phyloP scores from a whole-genome alignment of 257 asterid species.

The Datura wrightii region DNA sequence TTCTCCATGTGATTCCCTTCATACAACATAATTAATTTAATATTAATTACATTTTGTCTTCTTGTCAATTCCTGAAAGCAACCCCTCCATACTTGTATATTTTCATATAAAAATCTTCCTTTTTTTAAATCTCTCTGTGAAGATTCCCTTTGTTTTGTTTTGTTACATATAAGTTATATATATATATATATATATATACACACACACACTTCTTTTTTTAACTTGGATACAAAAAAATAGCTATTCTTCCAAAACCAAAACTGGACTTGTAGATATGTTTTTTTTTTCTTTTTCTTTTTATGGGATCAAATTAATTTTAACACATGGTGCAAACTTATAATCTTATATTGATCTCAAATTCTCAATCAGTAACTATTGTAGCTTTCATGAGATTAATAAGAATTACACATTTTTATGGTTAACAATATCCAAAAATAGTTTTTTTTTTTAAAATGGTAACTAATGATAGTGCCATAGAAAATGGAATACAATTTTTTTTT shows the following conservation, averaged over 20 bases:
- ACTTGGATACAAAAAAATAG: no score
- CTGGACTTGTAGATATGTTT: background rate
- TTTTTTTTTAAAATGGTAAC: no score
- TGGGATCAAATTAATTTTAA: background rate
- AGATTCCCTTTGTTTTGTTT: conserved; percentile 6
- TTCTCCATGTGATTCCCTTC: background rate
- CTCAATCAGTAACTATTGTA: background rate
- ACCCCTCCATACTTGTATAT: background rate
- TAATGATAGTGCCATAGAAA: background rate
- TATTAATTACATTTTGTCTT: conserved; percentile 17
- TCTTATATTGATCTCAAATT: background rate
- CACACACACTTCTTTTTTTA: no score
- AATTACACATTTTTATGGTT: background rate
- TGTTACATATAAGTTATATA: background rate
- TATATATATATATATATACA: no score
- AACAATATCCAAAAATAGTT: no score
- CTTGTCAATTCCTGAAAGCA: conserved; percentile 6
- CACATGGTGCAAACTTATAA: background rate
- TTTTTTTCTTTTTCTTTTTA: background rate
- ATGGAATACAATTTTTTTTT: background rate
- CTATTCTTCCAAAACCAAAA: no score
- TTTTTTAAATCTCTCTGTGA: background rate
- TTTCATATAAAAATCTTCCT: background rate
- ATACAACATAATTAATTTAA: background rate
- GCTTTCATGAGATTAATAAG: background rate